These are phyloP conservation scores for Otatea glauca DNA, from an alignment of 176 grass and related monocot genomes.

Conservation along the genomic window DNA sequence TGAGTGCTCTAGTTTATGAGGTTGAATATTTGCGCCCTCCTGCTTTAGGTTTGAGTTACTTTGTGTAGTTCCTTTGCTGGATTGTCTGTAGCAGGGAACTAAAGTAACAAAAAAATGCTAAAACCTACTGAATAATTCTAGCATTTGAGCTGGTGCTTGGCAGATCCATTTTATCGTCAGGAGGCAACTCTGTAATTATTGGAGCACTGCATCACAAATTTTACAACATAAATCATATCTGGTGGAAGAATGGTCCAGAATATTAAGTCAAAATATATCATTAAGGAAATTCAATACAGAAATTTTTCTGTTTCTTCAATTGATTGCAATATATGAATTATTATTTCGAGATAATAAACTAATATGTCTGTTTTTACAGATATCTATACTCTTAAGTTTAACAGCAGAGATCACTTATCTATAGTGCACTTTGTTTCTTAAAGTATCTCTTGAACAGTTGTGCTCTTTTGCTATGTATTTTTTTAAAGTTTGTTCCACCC, in stretches of 20 bases:
- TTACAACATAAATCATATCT: background rate
- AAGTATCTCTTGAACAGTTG: background rate
- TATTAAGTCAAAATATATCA: background rate
- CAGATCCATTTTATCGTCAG: background rate
- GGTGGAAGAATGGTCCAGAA: background rate
- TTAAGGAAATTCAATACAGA: background rate
- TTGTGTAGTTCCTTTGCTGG: background rate
- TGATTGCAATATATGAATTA: background rate
- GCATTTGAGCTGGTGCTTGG: background rate
- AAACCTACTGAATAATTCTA: background rate
- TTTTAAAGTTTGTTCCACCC: conserved; percentile 11
- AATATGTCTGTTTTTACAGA: background rate
- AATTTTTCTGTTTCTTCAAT: background rate
- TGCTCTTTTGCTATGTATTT: conserved; percentile 9
- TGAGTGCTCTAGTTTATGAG: background rate
- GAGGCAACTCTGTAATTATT: background rate
- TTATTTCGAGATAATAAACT: background rate
- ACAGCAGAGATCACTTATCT: background rate
- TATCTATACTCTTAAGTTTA: background rate
- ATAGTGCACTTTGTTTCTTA: background rate
- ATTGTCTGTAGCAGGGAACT: background rate
- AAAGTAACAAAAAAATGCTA: background rate
- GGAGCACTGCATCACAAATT: background rate
- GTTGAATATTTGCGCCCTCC: background rate
- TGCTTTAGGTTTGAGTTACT: background rate